Conservation (phyloP, 352 stramenopile species). For the Poterioochromonas sp. region DNA sequence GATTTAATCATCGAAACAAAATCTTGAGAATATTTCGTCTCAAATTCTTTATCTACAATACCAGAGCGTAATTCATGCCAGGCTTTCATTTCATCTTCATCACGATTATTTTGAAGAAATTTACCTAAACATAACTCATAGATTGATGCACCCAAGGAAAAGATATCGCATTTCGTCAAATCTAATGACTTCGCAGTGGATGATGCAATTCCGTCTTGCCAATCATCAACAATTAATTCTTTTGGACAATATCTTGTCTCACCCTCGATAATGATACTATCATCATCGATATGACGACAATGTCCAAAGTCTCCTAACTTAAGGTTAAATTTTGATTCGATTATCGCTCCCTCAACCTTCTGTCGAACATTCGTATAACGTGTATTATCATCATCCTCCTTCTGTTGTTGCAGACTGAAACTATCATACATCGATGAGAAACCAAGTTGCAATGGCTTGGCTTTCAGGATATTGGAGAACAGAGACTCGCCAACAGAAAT, state of each 20-base stretch:
- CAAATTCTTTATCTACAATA: neutral
- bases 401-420: too few relatives aligned
- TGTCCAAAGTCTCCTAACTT: neutral
- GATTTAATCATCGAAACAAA: neutral
- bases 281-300: neutral
- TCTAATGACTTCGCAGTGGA: too few relatives aligned
- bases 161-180: constrained; percentile 12
- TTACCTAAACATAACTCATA: neutral
- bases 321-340: neutral
- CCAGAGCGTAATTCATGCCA: neutral
- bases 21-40: neutral
- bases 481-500: too few relatives aligned
- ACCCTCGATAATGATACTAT: neutral
- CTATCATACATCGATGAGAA: too few relatives aligned
- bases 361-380: neutral
- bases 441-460: too few relatives aligned
- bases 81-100: neutral
- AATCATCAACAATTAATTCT: constrained; percentile 22
- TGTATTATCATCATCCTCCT: too few relatives aligned
- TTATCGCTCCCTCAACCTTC: neutral
- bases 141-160: neutral
- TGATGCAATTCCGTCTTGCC: too few relatives aligned
- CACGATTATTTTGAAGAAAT: neutral
- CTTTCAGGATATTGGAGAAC: too few relatives aligned
- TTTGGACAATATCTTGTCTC: neutral